Conservation (phyloP, 139 green algal genomes). For the Picochlorum sp. region DNA sequence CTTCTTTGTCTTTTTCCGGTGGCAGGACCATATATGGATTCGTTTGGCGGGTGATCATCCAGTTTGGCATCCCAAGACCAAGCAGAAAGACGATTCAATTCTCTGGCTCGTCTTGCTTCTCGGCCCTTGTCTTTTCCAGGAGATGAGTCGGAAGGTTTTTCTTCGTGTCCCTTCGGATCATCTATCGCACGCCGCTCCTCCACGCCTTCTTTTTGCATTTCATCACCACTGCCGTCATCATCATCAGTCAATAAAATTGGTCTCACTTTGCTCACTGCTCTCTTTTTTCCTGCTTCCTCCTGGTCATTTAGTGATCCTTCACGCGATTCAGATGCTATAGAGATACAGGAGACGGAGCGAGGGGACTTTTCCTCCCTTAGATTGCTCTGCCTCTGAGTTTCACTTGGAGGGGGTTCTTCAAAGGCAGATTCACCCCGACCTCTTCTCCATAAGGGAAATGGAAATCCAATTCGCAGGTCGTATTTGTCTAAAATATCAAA, state of each 20-base stretch:
- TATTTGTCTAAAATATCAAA: conserved; percentile 12
- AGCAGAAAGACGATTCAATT: conserved; percentile 1
- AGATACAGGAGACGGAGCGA: too few species aligned
- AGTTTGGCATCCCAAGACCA: conserved; percentile 8
- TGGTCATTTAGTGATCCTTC: too few species aligned
- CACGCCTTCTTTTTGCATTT: background rate
- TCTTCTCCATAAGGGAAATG: conserved; percentile 5
- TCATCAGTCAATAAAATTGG: too few species aligned
- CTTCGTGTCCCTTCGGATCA: too few species aligned
- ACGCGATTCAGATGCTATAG: too few species aligned
- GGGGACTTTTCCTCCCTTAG: too few species aligned
- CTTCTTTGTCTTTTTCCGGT: background rate
- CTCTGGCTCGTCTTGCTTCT: background rate
- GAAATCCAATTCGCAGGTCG: background rate
- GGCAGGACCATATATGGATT: background rate
- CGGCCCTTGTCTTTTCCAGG: too few species aligned
- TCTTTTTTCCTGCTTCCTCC: too few species aligned
- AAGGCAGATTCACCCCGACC: background rate
- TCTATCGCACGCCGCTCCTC: background rate
- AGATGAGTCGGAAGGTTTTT: too few species aligned
- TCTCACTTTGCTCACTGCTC: too few species aligned
- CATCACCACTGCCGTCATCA: background rate
- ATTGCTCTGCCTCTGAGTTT: background rate
- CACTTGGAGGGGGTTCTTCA: background rate
- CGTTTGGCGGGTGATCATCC: conserved; percentile 9